These are phyloP conservation scores for Hypomyces rosellus DNA, from an alignment of 2,329 filamentous ascomycete genomes.

Conservation along the genomic window DNA sequence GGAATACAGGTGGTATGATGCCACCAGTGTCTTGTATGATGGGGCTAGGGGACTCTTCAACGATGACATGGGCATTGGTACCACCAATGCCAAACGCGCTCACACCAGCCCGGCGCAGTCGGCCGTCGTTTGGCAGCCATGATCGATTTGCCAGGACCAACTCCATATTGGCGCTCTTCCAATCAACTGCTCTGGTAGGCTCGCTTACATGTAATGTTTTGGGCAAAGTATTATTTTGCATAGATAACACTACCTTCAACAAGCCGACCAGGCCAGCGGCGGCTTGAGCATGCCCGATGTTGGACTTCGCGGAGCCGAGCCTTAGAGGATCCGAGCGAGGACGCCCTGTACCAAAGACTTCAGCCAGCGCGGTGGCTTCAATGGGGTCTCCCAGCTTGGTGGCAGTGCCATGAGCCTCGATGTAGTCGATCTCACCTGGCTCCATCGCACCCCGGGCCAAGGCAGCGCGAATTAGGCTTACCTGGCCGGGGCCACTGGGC, in stretches of 20 bases:
- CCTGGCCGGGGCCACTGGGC: too few species aligned
- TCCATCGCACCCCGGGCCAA: conserved; percentile 10
- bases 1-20: too few species aligned
- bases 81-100: conserved; percentile 47
- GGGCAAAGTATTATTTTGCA: background rate
- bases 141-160: too few species aligned
- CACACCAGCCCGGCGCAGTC: conserved; percentile 17
- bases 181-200: too few species aligned
- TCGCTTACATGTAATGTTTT: too few species aligned
- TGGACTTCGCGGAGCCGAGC: conserved; percentile 57
- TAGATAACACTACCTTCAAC: conserved; percentile 43
- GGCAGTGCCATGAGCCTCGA: conserved; percentile 85
- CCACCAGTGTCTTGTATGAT: too few species aligned
- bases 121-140: conserved; percentile 15
- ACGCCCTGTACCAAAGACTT: conserved; percentile 30
- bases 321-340: background rate
- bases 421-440: conserved; percentile 47
- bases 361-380: conserved; percentile 71
- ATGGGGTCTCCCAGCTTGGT: conserved; percentile 78
- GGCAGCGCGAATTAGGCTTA: too few species aligned
- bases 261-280: conserved; percentile 53
- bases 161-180: too few species aligned
- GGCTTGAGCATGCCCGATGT: conserved; percentile 57
- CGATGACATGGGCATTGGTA: conserved; percentile 39
- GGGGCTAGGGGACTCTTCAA: too few species aligned